These are phyloP conservation scores for Peronospora destructor DNA, from an alignment of 352 stramenopile genomes.

Conservation along the genomic window DNA sequence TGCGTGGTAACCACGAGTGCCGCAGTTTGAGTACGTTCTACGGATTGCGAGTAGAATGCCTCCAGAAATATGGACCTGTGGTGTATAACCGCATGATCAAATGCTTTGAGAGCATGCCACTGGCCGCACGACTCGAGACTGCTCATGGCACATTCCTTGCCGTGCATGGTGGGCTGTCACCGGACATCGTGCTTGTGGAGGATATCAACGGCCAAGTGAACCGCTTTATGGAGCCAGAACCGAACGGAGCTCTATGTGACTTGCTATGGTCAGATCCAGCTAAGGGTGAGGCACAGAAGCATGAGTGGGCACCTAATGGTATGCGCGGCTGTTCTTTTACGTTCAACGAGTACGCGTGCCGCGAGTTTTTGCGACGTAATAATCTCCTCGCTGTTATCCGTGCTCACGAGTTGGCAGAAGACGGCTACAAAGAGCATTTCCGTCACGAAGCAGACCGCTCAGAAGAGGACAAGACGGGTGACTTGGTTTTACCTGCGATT, in stretches of 20 bases:
- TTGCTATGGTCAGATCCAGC: conserved; percentile 99
- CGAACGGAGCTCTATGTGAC: conserved; percentile 94
- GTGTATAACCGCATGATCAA: conserved; percentile 80
- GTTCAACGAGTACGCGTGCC: conserved; percentile 64
- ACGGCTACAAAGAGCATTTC: conserved; percentile 74
- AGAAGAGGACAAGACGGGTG: conserved; percentile 13
- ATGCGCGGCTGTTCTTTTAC: conserved; percentile 76
- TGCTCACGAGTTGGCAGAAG: conserved; percentile 73
- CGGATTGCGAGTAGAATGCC: conserved; percentile 99
- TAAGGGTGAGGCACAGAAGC: conserved; percentile 59
- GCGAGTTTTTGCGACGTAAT: conserved; percentile 61
- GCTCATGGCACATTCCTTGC: conserved; percentile 53
- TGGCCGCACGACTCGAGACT: conserved; percentile 60
- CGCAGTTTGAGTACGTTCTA: conserved; percentile 99
- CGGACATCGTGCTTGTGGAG: conserved; percentile 57
- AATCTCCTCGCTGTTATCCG: conserved; percentile 64
- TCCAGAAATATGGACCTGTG: conserved; percentile 65
- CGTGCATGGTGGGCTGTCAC: conserved; percentile 70
- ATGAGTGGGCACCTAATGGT: conserved; percentile 53
- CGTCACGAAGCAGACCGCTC: conserved; percentile 11
- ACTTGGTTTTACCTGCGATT: conserved; percentile 39
- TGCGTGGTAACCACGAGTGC: conserved; percentile 98
- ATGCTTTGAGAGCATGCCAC: conserved; percentile 77
- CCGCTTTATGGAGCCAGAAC: conserved; percentile 73
- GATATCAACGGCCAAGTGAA: conserved; percentile 73